phyloP scores from a whole-genome alignment of 1,139 yeast species.

The Yamadazyma blattariae region DNA sequence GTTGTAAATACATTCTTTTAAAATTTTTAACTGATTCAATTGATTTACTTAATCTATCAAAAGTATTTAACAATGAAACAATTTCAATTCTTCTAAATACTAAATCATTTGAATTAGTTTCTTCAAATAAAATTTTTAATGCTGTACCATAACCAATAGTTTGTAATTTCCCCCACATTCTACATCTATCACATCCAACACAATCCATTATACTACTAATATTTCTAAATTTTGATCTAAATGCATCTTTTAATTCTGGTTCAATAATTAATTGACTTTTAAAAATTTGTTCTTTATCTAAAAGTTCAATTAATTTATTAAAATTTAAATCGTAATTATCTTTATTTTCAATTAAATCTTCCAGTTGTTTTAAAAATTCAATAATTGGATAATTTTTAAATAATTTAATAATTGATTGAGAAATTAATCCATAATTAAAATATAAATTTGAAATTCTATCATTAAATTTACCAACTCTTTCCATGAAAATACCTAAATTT shows the following conservation, averaged over 20 bases:
- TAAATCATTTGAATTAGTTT: conserved; percentile 39
- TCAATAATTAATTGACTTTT: conserved; percentile 39
- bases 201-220: conserved; percentile 95
- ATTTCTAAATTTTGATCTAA: conserved; percentile 79
- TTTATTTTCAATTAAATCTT: conserved; percentile 18
- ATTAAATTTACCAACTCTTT: conserved; percentile 83
- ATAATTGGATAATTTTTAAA: conserved; percentile 21
- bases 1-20: conserved; percentile 50
- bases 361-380: conserved; percentile 13
- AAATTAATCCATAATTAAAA: conserved; percentile 86
- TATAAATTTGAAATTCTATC: conserved; percentile 88
- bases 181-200: conserved; percentile 96
- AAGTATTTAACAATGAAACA: conserved; percentile 87
- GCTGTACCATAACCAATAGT: conserved; percentile 98
- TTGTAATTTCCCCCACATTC: conserved; percentile 97
- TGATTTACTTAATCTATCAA: conserved; percentile 86
- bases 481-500: conserved; percentile 76
- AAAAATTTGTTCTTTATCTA: conserved; percentile 39
- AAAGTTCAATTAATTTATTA: conserved; percentile 6
- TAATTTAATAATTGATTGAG: conserved; percentile 74
- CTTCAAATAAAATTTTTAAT: conserved; percentile 82
- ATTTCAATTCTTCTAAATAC: conserved; percentile 78
- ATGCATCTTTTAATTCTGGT: conserved; percentile 74
- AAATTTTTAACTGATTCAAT: conserved; percentile 72
- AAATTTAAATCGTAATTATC: conserved; percentile 41